Conservation (phyloP, 2,329 filamentous ascomycete genomes). For the Colletotrichum sp. region DNA sequence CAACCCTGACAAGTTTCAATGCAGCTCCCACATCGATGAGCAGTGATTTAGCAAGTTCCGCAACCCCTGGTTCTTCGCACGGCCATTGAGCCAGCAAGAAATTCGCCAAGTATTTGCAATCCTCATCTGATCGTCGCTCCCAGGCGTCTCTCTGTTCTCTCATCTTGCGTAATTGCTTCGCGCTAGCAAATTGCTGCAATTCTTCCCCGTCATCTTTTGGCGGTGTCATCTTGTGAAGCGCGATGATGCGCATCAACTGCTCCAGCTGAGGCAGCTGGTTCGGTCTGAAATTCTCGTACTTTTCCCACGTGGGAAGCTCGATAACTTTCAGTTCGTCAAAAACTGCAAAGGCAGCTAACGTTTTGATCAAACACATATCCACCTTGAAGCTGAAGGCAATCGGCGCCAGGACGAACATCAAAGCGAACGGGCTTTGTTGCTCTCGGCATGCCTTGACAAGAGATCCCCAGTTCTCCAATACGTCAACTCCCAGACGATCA, state of each 20-base stretch:
- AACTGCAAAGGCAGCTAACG: slow-evolving; percentile 49
- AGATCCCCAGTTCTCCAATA: slow-evolving; percentile 46
- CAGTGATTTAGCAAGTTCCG: slow-evolving; percentile 28
- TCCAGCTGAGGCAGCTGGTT: slow-evolving; percentile 35
- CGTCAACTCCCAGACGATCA: slow-evolving; percentile 41
- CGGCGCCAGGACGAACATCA: slow-evolving; percentile 51
- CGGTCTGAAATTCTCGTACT: slow-evolving; percentile 37
- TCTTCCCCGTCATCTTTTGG: slow-evolving; percentile 27
- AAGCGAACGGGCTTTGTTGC: slow-evolving; percentile 30
- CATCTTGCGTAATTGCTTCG: slow-evolving; percentile 35
- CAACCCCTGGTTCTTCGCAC: slow-evolving; percentile 33
- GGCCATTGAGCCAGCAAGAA: slow-evolving; percentile 53
- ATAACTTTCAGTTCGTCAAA: slow-evolving; percentile 41
- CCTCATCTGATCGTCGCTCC: slow-evolving; percentile 31
- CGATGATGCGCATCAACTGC: slow-evolving; percentile 34
- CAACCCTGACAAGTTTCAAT: slow-evolving; percentile 40
- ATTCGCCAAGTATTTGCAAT: slow-evolving; percentile 41
- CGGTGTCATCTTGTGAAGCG: slow-evolving; percentile 32
- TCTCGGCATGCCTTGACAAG: slow-evolving; percentile 41
- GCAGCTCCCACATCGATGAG: slow-evolving; percentile 43
- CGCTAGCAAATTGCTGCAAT: slow-evolving; percentile 27
- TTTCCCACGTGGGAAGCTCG: slow-evolving; percentile 36
- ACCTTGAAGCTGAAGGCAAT: slow-evolving; percentile 44
- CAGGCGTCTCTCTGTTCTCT: slow-evolving; percentile 32
- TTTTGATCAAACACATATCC: slow-evolving; percentile 44